Evolutionary conservation across 371 early-diverging fungal genomes (phyloP).

Genomic region (Umbelopsis sp.): DNA sequence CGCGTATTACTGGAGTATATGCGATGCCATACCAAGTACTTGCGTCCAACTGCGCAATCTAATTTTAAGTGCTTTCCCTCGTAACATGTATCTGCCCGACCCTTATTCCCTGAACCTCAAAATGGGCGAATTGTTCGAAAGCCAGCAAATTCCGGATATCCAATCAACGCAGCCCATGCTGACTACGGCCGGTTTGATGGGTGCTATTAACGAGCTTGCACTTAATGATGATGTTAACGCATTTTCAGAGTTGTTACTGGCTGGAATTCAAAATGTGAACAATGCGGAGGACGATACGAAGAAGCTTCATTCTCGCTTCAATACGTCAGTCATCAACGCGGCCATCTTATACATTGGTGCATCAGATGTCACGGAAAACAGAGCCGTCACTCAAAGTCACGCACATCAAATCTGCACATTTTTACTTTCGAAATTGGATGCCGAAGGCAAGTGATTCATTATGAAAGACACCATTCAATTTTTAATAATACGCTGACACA

Average conservation of each 20-base stretch:
- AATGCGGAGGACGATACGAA: not conserved
- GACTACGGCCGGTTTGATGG: not conserved
- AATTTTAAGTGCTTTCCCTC: conserved; percentile 93
- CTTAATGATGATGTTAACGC: not conserved
- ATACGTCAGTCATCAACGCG: conserved; percentile 3
- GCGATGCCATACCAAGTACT: conserved; percentile 85
- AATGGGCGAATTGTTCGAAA: conserved; percentile 83
- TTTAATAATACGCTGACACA: not conserved
- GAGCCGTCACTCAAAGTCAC: conserved; percentile 5
- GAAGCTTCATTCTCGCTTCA: not conserved
- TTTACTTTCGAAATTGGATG: not conserved
- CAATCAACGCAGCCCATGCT: conserved; percentile 42
- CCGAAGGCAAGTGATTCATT: not conserved
- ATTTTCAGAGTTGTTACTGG: not conserved
- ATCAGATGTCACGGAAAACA: not conserved
- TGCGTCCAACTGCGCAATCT: conserved; percentile 96
- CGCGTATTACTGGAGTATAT: conserved; percentile 85
- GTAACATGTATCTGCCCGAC: conserved; percentile 92
- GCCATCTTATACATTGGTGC: not conserved
- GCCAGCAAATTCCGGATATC: conserved; percentile 72
- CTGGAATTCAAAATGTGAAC: not conserved
- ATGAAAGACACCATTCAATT: no score
- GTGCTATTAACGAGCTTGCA: not conserved
- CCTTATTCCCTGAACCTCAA: conserved; percentile 93
- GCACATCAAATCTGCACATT: not conserved